phyloP scores from a whole-genome alignment of 2,329 filamentous ascomycete genomes.

The Monosporascus sp. region DNA sequence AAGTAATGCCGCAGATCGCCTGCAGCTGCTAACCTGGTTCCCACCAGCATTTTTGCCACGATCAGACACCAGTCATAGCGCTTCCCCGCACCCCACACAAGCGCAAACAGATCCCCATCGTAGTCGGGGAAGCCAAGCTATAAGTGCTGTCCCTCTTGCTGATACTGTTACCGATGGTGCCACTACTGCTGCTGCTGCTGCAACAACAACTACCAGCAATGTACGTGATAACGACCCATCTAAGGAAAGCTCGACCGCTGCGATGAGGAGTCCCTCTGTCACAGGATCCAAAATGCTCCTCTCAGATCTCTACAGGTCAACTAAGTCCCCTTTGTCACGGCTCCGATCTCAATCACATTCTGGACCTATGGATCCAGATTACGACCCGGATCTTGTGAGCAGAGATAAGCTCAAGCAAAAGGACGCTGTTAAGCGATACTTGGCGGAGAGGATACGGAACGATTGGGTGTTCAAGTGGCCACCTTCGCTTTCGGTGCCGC shows the following conservation, averaged over 20 bases:
- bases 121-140: constrained; percentile 14
- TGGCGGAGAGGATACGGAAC: constrained; percentile 48
- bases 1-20: constrained; percentile 1
- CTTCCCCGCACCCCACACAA: constrained; percentile 26
- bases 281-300: constrained; percentile 46
- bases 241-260: neutral
- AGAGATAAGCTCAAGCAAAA: constrained; percentile 59
- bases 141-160: constrained; percentile 16
- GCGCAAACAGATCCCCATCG: constrained; percentile 4
- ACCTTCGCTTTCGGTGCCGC: neutral
- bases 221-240: neutral
- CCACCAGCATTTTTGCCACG: neutral
- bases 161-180: constrained; percentile 3
- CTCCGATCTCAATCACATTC: constrained; percentile 36
- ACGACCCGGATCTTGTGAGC: constrained; percentile 56
- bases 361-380: constrained; percentile 32
- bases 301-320: constrained; percentile 54
- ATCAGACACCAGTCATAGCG: constrained; percentile 17
- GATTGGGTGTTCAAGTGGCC: constrained; percentile 61
- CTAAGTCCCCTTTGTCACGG: constrained; percentile 48
- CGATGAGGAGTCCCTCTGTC: constrained; percentile 11
- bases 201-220: neutral
- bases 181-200: constrained; percentile 2
- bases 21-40: constrained; percentile 3
- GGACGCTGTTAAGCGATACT: constrained; percentile 53